phyloP scores from a whole-genome alignment of 176 grass and related monocot genomes.

The Oryza glumipatula region DNA sequence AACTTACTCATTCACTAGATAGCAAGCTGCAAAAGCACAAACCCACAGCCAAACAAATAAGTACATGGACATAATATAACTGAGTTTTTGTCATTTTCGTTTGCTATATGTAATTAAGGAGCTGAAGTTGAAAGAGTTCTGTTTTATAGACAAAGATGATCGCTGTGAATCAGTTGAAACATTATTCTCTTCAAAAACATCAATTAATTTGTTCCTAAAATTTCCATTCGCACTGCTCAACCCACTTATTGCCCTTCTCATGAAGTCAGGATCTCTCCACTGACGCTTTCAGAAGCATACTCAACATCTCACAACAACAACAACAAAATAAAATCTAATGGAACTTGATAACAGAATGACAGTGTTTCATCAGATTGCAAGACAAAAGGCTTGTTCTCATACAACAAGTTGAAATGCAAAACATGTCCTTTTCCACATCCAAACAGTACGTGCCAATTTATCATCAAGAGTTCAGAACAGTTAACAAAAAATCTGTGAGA shows the following conservation, averaged over 20 bases:
- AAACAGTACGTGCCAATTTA: background rate
- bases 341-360: background rate
- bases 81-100: no score
- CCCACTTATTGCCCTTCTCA: no score
- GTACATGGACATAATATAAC: background rate
- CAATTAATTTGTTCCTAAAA: background rate
- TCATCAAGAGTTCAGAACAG: background rate
- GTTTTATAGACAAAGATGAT: background rate
- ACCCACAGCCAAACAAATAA: background rate
- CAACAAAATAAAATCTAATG: background rate
- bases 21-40: background rate
- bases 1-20: background rate
- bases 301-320: slow-evolving; percentile 58
- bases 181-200: background rate
- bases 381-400: slow-evolving; percentile 77
- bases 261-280: slow-evolving; percentile 82
- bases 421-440: background rate
- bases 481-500: background rate
- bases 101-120: background rate
- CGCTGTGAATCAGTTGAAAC: background rate
- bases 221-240: background rate
- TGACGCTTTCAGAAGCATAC: slow-evolving; percentile 76
- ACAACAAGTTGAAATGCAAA: background rate
- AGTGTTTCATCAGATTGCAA: slow-evolving; percentile 62
- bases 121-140: background rate